Evolutionary conservation across 148 eudicot species (phyloP), one percentile per base, ranked within the genome.

Genomic region (Rhododendron mucronatum): DNA sequence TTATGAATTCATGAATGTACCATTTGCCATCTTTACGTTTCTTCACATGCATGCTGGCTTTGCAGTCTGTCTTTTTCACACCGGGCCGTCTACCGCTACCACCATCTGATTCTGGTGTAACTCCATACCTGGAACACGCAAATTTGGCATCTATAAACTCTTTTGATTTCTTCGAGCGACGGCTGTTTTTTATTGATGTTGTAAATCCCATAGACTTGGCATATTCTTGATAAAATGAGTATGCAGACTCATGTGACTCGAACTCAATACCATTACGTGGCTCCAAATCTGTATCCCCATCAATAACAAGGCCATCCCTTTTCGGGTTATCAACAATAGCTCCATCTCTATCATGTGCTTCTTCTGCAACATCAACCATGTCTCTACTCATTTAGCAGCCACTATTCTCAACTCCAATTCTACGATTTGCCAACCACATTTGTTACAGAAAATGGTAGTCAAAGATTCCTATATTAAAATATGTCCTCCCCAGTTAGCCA

Each of bases 11-110:
- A 86, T 92, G 94, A 76, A 90, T 86, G 47, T 90, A 89, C 94
- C 94, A 92, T 76, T 90, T 92, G 83, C 94, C 94, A 84, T 83
- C 86, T 69, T 86, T 87, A 44, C 89, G 87, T 63, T 88, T 86
- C 88, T 92, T 92, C 84, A 92, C 92, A 80, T 92, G 92, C 94
- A 92, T 90, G 75, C 94, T 92, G 37, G 94, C 94, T 87, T 92
- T 92, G 87, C 94, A 92, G 30, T 91, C 94, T 8, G 91, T 92
- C 88, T 92, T 92, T 61, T 84, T 89, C 59, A 89, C 90, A 87
- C 83, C 53, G 8, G 85, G 86, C 1, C 90, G 88, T 78, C 91
- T 87, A 83, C 91, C 86, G 69, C 86, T 86, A 33, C 89, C 84
- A 35, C 90, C 80, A 45, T 91, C 92, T 44, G 91, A 84, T 84